Evolutionary conservation across 805 yeast species (phyloP), one percentile per base, ranked within the genome.

Genomic region (Sugiyamaella marilandica): DNA sequence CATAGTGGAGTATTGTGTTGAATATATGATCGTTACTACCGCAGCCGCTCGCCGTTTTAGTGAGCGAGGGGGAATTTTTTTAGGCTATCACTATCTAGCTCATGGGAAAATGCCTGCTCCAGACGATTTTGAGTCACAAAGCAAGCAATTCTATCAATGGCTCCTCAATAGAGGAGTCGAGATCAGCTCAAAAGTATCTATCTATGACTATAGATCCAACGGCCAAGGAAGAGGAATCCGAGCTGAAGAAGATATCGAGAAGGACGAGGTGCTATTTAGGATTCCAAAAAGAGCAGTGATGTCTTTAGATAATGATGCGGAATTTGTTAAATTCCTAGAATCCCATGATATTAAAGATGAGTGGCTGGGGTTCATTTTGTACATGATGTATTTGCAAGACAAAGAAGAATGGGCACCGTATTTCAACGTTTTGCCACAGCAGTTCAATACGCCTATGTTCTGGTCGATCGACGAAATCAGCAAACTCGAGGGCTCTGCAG

Each of bases 201-300:
- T 92, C 4, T 74, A 71, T 2, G 96, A 92, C 67, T 72, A 80
- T 36, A 71, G 95, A 43, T 52, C 58, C 1, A 58, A 66, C 8
- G 70, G 76, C 39, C 89, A 87, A 66, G 98, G 98, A 9, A 74
- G 97, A 32, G 95, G 91, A 3, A 65, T 92, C 8, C 63, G 83
- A 3, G 95, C 97, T 1, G 52, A 58, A 0, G 78, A 78, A 36
- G 82, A 81, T 57, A 85, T 92, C 18, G 64, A 63, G 2, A 68
- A 71, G 46, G 90, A 78, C 51, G 95, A 88, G 53, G 72, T 72
- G 0, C 67, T 92, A 14, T 88, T 91, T 66, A 74, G 78, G 37
- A 76, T 94, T 29, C 92, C 97, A 0, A 70, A 87, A 51, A 62
- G 65, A 1, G 67, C 78, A 0, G 66, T 85, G 5, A 61, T 92